Percentiles rank a stretch among this genome's conserved stretches.
Conservation (phyloP, 495 filamentous ascomycete genomes). For the Aspergillus panamensis region DNA sequence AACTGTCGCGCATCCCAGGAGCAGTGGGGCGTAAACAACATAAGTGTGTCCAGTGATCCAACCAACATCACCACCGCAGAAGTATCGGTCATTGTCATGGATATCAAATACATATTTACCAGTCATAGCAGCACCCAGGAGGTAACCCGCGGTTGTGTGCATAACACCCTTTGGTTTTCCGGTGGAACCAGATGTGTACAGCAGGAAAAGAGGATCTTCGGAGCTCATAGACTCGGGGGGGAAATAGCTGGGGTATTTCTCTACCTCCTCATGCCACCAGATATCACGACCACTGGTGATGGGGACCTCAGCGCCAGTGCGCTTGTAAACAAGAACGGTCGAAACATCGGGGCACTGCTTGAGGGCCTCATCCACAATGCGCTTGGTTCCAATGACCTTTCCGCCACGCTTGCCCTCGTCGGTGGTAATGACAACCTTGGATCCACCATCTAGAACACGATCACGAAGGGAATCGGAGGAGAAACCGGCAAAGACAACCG, state of each 20-base stretch:
- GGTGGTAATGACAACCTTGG: slow-evolving; percentile 89
- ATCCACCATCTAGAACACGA: slow-evolving; percentile 86
- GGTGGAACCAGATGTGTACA: slow-evolving; percentile 97
- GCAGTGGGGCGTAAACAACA: slow-evolving; percentile 91
- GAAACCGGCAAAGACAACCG: slow-evolving; percentile 98
- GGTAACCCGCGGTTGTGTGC: slow-evolving; percentile 95
- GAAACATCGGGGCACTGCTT: slow-evolving; percentile 93
- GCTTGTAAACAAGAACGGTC: slow-evolving; percentile 87
- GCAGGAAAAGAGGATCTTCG: slow-evolving; percentile 94
- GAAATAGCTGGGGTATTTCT: slow-evolving; percentile 90
- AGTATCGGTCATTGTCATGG: slow-evolving; percentile 87
- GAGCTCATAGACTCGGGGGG: slow-evolving; percentile 82
- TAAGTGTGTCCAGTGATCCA: slow-evolving; percentile 99
- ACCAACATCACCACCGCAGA: slow-evolving; percentile 97
- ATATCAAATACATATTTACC: slow-evolving; percentile 99
- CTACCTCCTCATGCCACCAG: slow-evolving; percentile 98
- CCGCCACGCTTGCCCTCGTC: slow-evolving; percentile 98
- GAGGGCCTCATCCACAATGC: slow-evolving; percentile 97
- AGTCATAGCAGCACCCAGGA: slow-evolving; percentile 86
- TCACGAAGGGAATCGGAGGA: slow-evolving; percentile 95
- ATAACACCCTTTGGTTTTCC: slow-evolving; percentile 99
- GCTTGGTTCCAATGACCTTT: slow-evolving; percentile 97
- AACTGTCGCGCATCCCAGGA: slow-evolving; percentile 89
- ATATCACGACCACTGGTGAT: slow-evolving; percentile 84
- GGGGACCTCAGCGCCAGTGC: slow-evolving; percentile 89